phyloP scores from a whole-genome alignment of 23 red algal species.

The Gracilaria caudata region DNA sequence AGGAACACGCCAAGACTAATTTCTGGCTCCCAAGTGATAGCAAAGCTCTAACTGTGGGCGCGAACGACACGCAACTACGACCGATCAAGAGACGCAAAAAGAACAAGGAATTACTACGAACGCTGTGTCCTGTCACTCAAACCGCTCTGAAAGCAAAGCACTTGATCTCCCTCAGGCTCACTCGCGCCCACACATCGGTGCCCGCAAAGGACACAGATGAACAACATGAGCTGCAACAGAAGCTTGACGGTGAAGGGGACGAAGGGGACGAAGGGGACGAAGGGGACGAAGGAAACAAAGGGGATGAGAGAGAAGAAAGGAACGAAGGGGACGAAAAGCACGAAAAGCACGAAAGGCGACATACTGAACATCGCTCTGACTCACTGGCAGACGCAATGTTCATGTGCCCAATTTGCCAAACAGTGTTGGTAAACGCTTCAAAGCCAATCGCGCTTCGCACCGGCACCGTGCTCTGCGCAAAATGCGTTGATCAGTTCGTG shows the following conservation, averaged over 20 bases:
- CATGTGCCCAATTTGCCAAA: slow-evolving; percentile 76
- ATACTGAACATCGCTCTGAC: neutral
- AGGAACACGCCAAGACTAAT: neutral
- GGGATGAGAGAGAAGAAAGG: neutral
- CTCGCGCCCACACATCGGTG: neutral
- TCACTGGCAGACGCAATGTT: slow-evolving; percentile 8
- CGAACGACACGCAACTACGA: neutral
- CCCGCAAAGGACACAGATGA: neutral
- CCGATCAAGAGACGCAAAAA: slow-evolving; percentile 24
- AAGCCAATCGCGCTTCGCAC: slow-evolving; percentile 63
- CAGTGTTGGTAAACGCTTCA: slow-evolving; percentile 68
- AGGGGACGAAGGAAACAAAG: neutral
- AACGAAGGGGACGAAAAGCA: neutral
- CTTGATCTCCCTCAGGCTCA: slow-evolving; percentile 63
- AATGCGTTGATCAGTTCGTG: slow-evolving; percentile 79
- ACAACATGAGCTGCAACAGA: neutral
- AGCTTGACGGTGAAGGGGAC: neutral
- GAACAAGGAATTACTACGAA: slow-evolving; percentile 2
- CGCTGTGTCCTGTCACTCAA: slow-evolving; percentile 66
- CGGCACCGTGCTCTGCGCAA: slow-evolving; percentile 73
- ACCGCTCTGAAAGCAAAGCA: slow-evolving; percentile 56
- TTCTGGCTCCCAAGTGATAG: slow-evolving; percentile 35
- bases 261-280: neutral
- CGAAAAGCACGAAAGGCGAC: neutral
- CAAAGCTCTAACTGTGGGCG: neutral